Percentiles rank a stretch among this genome's conserved stretches.
These are phyloP conservation scores for Barbarea vulgaris DNA, from an alignment of 345 rosid species.

Conservation along the genomic window DNA sequence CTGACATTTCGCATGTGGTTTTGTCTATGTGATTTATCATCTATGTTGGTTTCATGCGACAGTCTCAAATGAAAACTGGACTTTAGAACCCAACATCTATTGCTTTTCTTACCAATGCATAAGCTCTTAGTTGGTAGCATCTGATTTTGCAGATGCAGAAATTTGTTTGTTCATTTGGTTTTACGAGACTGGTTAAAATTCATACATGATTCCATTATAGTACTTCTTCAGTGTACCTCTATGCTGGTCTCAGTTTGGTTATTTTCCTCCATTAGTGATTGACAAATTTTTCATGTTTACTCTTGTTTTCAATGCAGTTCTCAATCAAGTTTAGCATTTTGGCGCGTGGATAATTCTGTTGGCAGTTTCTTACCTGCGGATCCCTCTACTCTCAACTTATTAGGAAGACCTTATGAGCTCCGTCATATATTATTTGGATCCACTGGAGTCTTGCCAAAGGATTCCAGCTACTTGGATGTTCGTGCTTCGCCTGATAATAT, in stretches of 20 bases:
- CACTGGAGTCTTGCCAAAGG: constrained; percentile 48
- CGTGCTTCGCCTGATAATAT: constrained; percentile 44
- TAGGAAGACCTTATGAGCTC: constrained; percentile 75
- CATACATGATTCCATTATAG: constrained; percentile 8
- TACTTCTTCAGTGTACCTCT: constrained; percentile 6
- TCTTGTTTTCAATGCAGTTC: constrained; percentile 53
- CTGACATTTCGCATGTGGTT: neutral
- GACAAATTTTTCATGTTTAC: neutral
- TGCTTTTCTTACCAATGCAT: neutral
- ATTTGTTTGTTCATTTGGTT: constrained; percentile 20
- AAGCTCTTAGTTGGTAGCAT: constrained; percentile 19
- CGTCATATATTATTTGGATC: constrained; percentile 65
- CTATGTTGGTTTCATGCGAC: constrained; percentile 4
- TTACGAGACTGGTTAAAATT: constrained; percentile 24
- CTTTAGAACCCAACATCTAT: constrained; percentile 10
- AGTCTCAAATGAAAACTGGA: constrained; percentile 14
- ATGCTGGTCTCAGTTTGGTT: constrained; percentile 26
- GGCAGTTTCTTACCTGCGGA: constrained; percentile 91
- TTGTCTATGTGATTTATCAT: constrained; percentile 7
- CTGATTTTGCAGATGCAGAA: constrained; percentile 8
- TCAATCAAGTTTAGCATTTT: constrained; percentile 69
- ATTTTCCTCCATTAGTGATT: constrained; percentile 21
- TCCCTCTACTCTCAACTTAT: constrained; percentile 50
- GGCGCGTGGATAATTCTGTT: constrained; percentile 87
- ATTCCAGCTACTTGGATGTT: constrained; percentile 42